phyloP scores from a whole-genome alignment of 768 basidiomycete species.

The Psilocybe cubensis region DNA sequence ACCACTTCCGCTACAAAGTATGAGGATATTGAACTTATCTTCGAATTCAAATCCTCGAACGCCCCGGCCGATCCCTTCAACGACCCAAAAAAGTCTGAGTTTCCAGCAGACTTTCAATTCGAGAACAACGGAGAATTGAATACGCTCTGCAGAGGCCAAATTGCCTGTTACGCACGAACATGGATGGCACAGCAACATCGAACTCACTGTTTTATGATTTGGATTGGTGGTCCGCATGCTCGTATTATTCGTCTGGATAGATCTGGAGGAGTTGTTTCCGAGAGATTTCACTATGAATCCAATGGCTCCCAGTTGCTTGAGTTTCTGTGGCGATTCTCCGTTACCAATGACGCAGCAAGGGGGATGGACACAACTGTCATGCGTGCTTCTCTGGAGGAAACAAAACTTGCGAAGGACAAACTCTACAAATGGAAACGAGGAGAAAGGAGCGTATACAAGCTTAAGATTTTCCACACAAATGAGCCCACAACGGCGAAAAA shows the following conservation, averaged over 20 bases:
- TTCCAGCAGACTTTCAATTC: background rate
- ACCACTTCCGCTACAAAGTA: background rate
- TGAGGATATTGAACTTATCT: background rate
- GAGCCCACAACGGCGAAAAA: conserved; percentile 6
- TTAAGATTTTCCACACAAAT: conserved; percentile 7
- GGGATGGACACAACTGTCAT: conserved; percentile 31
- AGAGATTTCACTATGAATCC: conserved; percentile 24
- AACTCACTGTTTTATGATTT: conserved; percentile 27
- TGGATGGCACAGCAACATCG: conserved; percentile 30
- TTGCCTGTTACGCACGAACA: conserved; percentile 22
- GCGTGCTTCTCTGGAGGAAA: conserved; percentile 10
- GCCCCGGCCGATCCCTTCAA: conserved; percentile 15
- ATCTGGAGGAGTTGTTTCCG: conserved; percentile 31
- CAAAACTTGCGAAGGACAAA: conserved; percentile 2
- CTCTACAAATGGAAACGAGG: conserved; percentile 7
- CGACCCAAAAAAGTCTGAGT: background rate
- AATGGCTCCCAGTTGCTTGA: conserved; percentile 23
- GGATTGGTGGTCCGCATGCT: conserved; percentile 23
- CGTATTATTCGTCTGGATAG: conserved; percentile 37
- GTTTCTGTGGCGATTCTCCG: conserved; percentile 33
- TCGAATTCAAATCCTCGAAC: conserved; percentile 18
- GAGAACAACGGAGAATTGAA: background rate
- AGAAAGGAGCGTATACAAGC: background rate
- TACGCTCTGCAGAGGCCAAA: conserved; percentile 22
- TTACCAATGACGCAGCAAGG: conserved; percentile 14